Evolutionary conservation across 805 yeast genomes (phyloP).

Genomic region (Kuraishia hungarica): DNA sequence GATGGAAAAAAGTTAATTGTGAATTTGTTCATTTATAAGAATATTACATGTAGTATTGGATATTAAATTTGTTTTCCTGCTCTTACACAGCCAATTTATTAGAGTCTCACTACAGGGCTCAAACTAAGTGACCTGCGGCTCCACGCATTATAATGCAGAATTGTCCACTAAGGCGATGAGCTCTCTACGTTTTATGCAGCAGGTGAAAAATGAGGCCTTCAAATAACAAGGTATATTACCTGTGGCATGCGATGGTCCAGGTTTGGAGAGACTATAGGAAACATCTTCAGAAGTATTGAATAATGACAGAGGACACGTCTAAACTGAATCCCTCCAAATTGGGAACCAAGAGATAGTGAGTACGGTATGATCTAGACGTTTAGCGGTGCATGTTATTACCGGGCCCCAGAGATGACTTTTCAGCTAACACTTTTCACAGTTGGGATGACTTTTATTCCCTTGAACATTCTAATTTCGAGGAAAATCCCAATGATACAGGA

Average conservation of each 20-base stretch:
- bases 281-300: not conserved
- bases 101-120: no score
- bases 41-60: not conserved
- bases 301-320: not conserved
- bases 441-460: slow-evolving; percentile 84
- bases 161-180: not conserved
- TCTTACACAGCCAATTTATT: no score
- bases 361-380: slow-evolving; percentile 5
- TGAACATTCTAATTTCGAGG: slow-evolving; percentile 64
- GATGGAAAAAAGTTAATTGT: not conserved
- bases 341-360: slow-evolving; percentile 77
- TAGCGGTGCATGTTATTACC: not conserved
- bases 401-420: not conserved
- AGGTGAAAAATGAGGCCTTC: not conserved
- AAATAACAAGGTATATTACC: no score
- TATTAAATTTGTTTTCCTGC: not conserved
- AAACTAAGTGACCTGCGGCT: no score
- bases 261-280: no score
- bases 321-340: slow-evolving; percentile 67
- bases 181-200: not conserved
- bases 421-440: slow-evolving; percentile 18
- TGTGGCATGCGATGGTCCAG: no score
- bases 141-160: not conserved
- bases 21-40: not conserved
- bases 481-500: slow-evolving; percentile 80